Evolutionary conservation across 192 early-diverging fungal genomes (phyloP).

Genomic region (Kappamyces sp.): DNA sequence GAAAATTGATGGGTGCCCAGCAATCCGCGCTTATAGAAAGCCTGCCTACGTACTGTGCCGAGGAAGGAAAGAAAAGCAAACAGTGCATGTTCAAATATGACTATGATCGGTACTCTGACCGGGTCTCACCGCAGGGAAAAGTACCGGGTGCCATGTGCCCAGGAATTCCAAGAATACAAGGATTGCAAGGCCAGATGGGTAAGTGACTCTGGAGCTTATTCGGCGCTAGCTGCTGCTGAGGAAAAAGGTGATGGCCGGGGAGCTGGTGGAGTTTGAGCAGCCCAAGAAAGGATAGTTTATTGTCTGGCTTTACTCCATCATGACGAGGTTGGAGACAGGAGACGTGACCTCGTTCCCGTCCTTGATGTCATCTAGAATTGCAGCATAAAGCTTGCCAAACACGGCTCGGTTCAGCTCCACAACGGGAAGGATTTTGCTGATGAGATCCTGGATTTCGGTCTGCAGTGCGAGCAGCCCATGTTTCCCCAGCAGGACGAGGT

Average conservation of each 20-base stretch:
- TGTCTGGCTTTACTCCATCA: no score
- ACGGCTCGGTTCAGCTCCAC: constrained; percentile 11
- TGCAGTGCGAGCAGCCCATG: neutral
- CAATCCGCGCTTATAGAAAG: constrained; percentile 2
- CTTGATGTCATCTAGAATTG: constrained; percentile 14
- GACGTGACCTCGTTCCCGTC: neutral
- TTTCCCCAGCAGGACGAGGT: constrained; percentile 1
- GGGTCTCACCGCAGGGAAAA: constrained; percentile 1
- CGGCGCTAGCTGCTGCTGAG: neutral
- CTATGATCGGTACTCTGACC: constrained; percentile 1
- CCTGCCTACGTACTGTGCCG: constrained; percentile 1
- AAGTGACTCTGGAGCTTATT: neutral
- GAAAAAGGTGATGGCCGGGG: no score
- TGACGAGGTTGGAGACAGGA: no score
- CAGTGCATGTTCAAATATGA: constrained; percentile 11
- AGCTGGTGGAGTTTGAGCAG: no score
- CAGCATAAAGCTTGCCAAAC: constrained; percentile 3
- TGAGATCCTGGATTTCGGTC: constrained; percentile 10
- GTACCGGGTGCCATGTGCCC: neutral
- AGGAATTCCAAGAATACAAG: constrained; percentile 10
- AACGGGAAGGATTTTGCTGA: neutral
- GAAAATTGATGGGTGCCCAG: constrained; percentile 2
- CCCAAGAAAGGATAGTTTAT: no score
- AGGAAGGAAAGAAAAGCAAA: neutral
- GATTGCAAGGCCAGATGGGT: constrained; percentile 6